Percentiles rank a stretch among this genome's conserved stretches.
Evolutionary conservation across 139 green algal genomes (phyloP).

Genomic region (Closterium sp.): DNA sequence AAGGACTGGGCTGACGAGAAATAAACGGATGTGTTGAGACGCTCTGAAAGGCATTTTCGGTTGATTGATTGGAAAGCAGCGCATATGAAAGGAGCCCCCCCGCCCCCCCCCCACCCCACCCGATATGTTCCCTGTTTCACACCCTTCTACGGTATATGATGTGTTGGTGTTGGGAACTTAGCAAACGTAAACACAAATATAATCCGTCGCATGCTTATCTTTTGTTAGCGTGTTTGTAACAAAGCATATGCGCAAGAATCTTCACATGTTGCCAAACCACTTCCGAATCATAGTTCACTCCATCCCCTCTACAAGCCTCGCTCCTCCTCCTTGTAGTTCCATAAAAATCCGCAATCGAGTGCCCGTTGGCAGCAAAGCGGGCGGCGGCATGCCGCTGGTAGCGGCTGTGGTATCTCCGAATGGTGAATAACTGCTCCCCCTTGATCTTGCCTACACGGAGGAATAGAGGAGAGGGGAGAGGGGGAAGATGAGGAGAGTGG

Average conservation of each 20-base stretch:
- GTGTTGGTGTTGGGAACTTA: too few species aligned
- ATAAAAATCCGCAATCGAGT: background rate
- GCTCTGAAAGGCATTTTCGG: too few species aligned
- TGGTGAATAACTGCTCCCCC: background rate
- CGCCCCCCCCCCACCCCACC: too few species aligned
- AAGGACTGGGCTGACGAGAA: conserved; percentile 20
- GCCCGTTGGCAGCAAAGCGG: background rate
- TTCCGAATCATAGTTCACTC: background rate
- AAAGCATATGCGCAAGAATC: background rate
- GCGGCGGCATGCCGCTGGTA: background rate
- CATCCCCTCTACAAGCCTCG: background rate
- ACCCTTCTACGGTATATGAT: too few species aligned
- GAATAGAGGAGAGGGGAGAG: too few species aligned
- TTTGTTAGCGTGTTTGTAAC: background rate
- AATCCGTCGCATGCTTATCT: background rate
- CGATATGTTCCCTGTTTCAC: too few species aligned
- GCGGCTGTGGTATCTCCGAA: background rate
- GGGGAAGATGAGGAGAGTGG: too few species aligned
- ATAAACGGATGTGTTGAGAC: too few species aligned
- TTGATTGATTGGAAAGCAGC: too few species aligned
- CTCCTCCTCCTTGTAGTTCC: background rate
- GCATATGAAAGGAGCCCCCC: conserved; percentile 76
- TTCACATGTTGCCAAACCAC: background rate
- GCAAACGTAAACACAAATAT: background rate
- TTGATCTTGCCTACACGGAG: background rate